These are phyloP conservation scores for Microbotryum violaceum DNA, from an alignment of 1,284 basidiomycete genomes.

Conservation along the genomic window DNA sequence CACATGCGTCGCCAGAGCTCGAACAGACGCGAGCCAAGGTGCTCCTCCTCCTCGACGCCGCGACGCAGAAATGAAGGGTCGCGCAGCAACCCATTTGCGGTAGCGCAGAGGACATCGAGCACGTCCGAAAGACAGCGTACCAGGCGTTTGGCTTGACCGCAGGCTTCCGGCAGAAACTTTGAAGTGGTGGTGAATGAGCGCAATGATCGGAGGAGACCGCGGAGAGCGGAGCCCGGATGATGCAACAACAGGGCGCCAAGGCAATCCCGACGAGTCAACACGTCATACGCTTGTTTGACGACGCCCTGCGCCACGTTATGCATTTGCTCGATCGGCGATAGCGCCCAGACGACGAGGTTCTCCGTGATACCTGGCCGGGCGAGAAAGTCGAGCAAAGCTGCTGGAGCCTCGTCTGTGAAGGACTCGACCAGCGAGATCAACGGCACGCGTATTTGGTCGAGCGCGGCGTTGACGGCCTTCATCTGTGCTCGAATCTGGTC, in stretches of 20 bases:
- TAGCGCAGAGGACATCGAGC: conserved; percentile 72
- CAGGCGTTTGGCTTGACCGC: conserved; percentile 71
- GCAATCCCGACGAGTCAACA: conserved; percentile 75
- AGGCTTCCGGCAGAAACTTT: conserved; percentile 65
- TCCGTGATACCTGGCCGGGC: conserved; percentile 10
- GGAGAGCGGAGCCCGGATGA: conserved; percentile 56
- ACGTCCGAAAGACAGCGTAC: conserved; percentile 86
- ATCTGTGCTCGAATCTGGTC: conserved; percentile 32
- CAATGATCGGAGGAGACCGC: conserved; percentile 61
- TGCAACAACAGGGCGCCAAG: conserved; percentile 66
- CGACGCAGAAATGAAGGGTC: conserved; percentile 48
- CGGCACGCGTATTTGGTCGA: conserved; percentile 9
- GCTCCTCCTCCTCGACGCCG: conserved; percentile 44
- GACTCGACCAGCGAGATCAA: conserved; percentile 19
- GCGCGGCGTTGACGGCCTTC: conserved; percentile 28
- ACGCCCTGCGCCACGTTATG: conserved; percentile 66
- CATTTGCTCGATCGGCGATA: conserved; percentile 69
- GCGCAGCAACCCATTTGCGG: conserved; percentile 60
- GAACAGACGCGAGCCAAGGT: conserved; percentile 47
- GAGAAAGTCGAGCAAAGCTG: conserved; percentile 15
- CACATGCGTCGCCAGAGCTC: conserved; percentile 78
- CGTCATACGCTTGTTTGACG: conserved; percentile 71
- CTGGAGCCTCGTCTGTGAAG: conserved; percentile 22
- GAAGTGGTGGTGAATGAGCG: conserved; percentile 59
- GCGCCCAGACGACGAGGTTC: conserved; percentile 57